These are phyloP conservation scores for Monosporascus sp. DNA, from an alignment of 2,329 filamentous ascomycete species.

Conservation along the genomic window DNA sequence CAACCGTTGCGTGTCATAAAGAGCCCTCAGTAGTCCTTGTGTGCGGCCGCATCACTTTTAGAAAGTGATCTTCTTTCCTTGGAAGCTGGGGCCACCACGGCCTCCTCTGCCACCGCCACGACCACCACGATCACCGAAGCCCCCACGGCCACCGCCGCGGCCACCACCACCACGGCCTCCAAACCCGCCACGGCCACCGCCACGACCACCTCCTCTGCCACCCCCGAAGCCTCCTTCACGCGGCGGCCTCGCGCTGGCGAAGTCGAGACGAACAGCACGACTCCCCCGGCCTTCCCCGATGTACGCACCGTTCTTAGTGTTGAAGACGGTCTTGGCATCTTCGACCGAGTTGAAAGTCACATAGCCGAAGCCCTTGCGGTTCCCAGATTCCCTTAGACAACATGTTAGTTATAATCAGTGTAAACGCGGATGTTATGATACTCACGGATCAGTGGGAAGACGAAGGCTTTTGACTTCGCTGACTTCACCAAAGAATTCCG, in stretches of 20 bases:
- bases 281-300: constrained; percentile 62
- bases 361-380: constrained; percentile 90
- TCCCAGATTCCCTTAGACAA: constrained; percentile 62
- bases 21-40: constrained; percentile 39
- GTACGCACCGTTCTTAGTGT: constrained; percentile 62
- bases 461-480: constrained; percentile 72
- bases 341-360: constrained; percentile 78
- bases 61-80: constrained; percentile 72
- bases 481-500: constrained; percentile 67
- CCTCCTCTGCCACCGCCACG: constrained; percentile 39
- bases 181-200: constrained; percentile 48
- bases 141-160: constrained; percentile 41
- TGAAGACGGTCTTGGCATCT: constrained; percentile 72
- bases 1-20: constrained; percentile 40
- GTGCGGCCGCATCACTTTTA: constrained; percentile 35
- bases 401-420: constrained; percentile 22
- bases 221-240: constrained; percentile 48
- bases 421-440: constrained; percentile 11
- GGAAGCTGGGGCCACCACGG: constrained; percentile 50
- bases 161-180: constrained; percentile 40
- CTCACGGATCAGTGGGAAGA: constrained; percentile 77
- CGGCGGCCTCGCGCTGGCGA: constrained; percentile 61
- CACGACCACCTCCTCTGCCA: constrained; percentile 47
- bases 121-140: constrained; percentile 34
- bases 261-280: constrained; percentile 80